Conservation (phyloP, 371 early-diverging fungal species). For the Syncephalastrum racemosum region DNA sequence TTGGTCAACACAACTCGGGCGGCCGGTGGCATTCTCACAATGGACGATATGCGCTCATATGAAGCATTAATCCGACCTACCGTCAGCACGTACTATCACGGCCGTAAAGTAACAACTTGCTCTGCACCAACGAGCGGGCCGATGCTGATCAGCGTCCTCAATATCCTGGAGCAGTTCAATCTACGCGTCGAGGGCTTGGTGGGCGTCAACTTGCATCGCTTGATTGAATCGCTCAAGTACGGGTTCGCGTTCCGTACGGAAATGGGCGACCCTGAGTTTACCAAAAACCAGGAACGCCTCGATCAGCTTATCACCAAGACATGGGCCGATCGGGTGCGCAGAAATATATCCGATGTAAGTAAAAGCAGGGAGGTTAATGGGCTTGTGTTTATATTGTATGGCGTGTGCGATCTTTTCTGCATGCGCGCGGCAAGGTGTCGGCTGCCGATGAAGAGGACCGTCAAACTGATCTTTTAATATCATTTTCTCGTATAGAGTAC, state of each 20-base stretch:
- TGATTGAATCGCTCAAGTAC: constrained; percentile 92
- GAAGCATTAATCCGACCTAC: constrained; percentile 60
- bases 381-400: background rate
- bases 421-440: background rate
- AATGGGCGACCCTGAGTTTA: constrained; percentile 83
- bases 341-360: constrained; percentile 67
- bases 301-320: constrained; percentile 69
- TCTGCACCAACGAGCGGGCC: constrained; percentile 84
- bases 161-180: constrained; percentile 85
- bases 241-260: constrained; percentile 86
- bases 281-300: constrained; percentile 47
- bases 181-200: constrained; percentile 54
- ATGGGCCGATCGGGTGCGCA: constrained; percentile 62
- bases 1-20: constrained; percentile 70
- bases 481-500: constrained; percentile 26
- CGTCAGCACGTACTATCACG: constrained; percentile 74
- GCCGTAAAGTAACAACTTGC: constrained; percentile 67
- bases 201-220: constrained; percentile 68
- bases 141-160: constrained; percentile 81
- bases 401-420: background rate
- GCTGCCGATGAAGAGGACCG: background rate
- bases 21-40: constrained; percentile 82
- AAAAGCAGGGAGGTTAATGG: background rate
- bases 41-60: constrained; percentile 81
- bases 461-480: background rate